phyloP scores from a whole-genome alignment of 768 basidiomycete species.

The Boletus rufocinnamomeus region DNA sequence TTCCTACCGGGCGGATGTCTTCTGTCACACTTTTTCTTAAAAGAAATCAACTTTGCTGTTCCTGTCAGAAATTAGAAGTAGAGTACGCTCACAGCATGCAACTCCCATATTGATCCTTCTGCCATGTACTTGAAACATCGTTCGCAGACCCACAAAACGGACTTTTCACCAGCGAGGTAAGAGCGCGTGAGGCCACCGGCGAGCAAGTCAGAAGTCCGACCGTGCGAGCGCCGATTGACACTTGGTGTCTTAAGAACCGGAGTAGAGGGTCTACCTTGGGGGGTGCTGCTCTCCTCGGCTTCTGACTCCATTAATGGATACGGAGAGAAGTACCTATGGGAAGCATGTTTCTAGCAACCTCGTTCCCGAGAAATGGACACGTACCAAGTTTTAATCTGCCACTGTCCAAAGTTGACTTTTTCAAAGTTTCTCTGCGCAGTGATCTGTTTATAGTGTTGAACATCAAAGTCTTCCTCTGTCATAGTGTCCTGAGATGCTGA shows the following conservation, averaged over 20 bases:
- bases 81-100: conserved; percentile 55
- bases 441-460: conserved; percentile 66
- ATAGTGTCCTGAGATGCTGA: conserved; percentile 38
- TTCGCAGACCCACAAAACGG: conserved; percentile 81
- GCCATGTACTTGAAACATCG: conserved; percentile 97
- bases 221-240: conserved; percentile 60
- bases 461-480: conserved; percentile 71
- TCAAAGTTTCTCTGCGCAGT: conserved; percentile 82
- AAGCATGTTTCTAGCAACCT: background rate
- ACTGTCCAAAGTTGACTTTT: conserved; percentile 80
- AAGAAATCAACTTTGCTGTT: conserved; percentile 14
- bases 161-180: conserved; percentile 46
- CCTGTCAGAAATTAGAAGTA: conserved; percentile 6
- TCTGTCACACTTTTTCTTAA: conserved; percentile 65
- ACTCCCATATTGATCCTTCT: conserved; percentile 68
- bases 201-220: conserved; percentile 72
- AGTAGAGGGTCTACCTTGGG: conserved; percentile 27
- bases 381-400: conserved; percentile 88
- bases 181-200: conserved; percentile 60
- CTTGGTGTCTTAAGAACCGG: conserved; percentile 48
- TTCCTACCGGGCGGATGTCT: conserved; percentile 83
- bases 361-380: conserved; percentile 28
- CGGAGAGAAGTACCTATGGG: conserved; percentile 86
- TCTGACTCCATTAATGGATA: conserved; percentile 80
- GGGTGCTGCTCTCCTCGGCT: conserved; percentile 45